These are phyloP conservation scores for Allium sativum DNA, from an alignment of 106 monocot genomes.

Conservation along the genomic window DNA sequence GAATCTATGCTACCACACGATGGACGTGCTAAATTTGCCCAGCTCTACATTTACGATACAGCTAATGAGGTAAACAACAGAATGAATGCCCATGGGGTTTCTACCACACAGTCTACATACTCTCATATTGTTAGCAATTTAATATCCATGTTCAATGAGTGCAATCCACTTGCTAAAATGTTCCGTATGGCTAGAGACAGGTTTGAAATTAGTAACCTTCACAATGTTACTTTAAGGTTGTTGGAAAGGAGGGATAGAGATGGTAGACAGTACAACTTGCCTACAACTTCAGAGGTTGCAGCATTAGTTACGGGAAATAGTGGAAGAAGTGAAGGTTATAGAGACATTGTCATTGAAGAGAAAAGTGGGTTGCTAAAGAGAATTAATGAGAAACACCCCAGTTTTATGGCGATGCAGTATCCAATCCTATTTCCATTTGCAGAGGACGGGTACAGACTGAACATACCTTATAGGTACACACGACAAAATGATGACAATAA, in stretches of 20 bases:
- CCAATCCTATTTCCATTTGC: constrained; percentile 16
- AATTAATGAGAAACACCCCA: constrained; percentile 8
- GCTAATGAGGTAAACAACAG: too few relatives aligned
- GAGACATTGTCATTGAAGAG: constrained; percentile 12
- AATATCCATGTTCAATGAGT: too few relatives aligned
- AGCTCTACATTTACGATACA: too few relatives aligned
- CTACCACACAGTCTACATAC: too few relatives aligned
- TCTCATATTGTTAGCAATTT: too few relatives aligned
- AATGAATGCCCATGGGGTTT: too few relatives aligned
- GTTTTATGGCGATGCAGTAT: constrained; percentile 19
- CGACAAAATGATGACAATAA: neutral
- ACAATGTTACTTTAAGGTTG: neutral
- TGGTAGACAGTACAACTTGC: constrained; percentile 1
- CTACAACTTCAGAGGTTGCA: neutral
- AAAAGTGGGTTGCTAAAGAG: neutral
- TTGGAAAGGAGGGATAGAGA: neutral
- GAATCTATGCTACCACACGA: too few relatives aligned
- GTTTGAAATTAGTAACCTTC: neutral
- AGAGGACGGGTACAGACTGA: constrained; percentile 10
- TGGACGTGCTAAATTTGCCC: too few relatives aligned
- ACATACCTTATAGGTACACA: neutral
- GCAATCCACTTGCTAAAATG: too few relatives aligned
- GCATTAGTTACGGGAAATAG: neutral
- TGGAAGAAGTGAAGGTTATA: neutral
- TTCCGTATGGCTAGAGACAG: constrained; percentile 1